Percentiles rank a stretch among this genome's conserved stretches.
Conservation (phyloP, 345 rosid species). For the Corchorus olitorius region DNA sequence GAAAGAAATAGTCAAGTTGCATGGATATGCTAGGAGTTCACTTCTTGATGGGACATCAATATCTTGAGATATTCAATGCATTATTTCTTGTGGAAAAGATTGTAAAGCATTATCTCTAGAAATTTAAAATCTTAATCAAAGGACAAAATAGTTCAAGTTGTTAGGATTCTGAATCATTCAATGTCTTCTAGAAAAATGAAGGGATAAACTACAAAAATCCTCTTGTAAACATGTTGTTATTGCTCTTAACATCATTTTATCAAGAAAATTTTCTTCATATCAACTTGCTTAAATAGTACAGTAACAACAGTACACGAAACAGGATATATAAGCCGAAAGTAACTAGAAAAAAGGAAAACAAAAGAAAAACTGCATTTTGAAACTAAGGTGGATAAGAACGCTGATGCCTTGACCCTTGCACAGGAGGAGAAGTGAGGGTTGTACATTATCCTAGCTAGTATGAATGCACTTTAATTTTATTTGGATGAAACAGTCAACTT, state of each 20-base stretch:
- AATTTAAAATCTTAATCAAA: not conserved
- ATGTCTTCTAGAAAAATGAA: not conserved
- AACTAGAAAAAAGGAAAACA: not conserved
- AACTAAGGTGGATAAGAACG: not conserved
- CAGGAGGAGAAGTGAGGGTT: not conserved
- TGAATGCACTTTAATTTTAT: not conserved
- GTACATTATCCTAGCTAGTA: not conserved
- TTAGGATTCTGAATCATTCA: not conserved
- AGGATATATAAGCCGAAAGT: not conserved
- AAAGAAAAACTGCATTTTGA: not conserved
- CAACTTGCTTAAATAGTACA: not conserved
- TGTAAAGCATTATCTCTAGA: not conserved
- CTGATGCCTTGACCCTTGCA: not conserved
- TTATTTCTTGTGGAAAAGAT: not conserved
- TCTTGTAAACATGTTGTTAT: too few relatives aligned
- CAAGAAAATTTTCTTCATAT: not conserved
- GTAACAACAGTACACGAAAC: not conserved
- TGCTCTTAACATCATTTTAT: not conserved
- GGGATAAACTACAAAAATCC: not conserved
- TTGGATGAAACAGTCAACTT: not conserved
- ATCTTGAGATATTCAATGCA: constrained; percentile 12
- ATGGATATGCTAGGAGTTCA: not conserved
- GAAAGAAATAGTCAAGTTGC: constrained; percentile 5
- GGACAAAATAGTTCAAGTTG: not conserved
- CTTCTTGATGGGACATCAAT: constrained; percentile 13